Percentiles rank a stretch among this genome's conserved stretches.
phyloP scores from a whole-genome alignment of 768 basidiomycete genomes.

The Tremella mesenterica region DNA sequence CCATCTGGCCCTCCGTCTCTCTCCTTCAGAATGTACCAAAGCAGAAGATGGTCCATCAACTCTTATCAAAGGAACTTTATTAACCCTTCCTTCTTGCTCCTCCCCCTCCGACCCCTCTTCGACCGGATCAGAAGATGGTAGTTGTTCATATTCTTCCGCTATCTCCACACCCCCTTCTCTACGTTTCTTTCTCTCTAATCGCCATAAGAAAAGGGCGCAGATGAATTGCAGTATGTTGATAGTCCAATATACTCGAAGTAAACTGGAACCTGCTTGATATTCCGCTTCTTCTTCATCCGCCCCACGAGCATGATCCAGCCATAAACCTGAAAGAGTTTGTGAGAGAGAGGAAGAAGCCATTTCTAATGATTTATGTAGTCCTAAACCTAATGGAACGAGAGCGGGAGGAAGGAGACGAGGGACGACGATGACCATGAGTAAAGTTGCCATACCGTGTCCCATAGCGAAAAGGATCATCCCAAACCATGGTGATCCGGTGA shows the following conservation, averaged over 20 bases:
- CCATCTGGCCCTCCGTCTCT: constrained; percentile 3
- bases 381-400: constrained; percentile 21
- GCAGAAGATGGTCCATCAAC: constrained; percentile 1
- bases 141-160: constrained; percentile 6
- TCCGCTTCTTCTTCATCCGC: background rate
- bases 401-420: constrained; percentile 14
- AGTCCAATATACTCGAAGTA: constrained; percentile 12
- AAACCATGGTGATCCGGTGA: constrained; percentile 12
- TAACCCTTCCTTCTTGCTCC: background rate
- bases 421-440: constrained; percentile 27
- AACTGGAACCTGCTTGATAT: constrained; percentile 1
- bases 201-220: constrained; percentile 7
- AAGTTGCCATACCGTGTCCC: constrained; percentile 25
- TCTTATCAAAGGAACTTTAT: background rate
- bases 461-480: constrained; percentile 20
- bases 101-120: background rate
- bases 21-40: constrained; percentile 3
- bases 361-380: constrained; percentile 27
- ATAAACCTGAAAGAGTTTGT: constrained; percentile 21
- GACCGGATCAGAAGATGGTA: background rate
- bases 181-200: background rate
- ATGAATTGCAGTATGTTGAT: constrained; percentile 21
- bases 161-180: background rate
- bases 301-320: constrained; percentile 11
- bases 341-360: constrained; percentile 14